These are phyloP conservation scores for Pleurotus tuber-regium DNA, from an alignment of 768 basidiomycete species.

Conservation along the genomic window DNA sequence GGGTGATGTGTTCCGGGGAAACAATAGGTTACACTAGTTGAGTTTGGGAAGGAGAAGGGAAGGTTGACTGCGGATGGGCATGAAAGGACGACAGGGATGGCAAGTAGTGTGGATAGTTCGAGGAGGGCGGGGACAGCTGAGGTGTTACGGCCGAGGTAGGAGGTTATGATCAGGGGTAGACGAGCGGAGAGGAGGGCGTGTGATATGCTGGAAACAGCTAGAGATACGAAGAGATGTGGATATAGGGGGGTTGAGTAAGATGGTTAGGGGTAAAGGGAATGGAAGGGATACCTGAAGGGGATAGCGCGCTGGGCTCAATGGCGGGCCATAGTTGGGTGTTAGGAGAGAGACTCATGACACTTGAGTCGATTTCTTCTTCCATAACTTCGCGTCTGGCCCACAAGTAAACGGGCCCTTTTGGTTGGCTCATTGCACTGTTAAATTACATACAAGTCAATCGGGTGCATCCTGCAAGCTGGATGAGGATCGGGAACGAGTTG, in stretches of 20 bases:
- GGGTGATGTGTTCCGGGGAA: constrained; percentile 40
- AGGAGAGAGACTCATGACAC: constrained; percentile 27
- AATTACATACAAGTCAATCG: too few species aligned
- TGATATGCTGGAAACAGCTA: constrained; percentile 39
- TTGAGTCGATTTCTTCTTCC: constrained; percentile 56
- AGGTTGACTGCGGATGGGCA: constrained; percentile 52
- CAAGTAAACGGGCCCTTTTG: constrained; percentile 71
- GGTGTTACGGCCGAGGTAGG: constrained; percentile 56
- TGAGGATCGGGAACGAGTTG: too few species aligned
- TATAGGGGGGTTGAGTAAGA: too few species aligned
- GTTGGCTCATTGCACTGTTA: constrained; percentile 68
- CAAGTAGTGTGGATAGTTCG: constrained; percentile 46
- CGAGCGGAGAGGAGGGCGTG: constrained; percentile 46
- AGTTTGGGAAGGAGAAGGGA: constrained; percentile 55
- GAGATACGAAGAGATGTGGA: constrained; percentile 3
- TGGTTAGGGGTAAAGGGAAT: constrained; percentile 7
- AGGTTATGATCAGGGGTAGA: constrained; percentile 63
- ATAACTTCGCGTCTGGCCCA: constrained; percentile 72
- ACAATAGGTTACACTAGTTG: constrained; percentile 52
- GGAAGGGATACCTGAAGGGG: constrained; percentile 34
- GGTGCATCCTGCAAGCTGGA: too few species aligned
- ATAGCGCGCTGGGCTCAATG: constrained; percentile 47
- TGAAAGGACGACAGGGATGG: constrained; percentile 51
- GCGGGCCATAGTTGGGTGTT: constrained; percentile 47
- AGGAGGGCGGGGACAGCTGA: constrained; percentile 43